Base-by-base conservation (phyloP, 1,284 basidiomycete genomes). In the Sphaerobolus stellatus region DNA sequence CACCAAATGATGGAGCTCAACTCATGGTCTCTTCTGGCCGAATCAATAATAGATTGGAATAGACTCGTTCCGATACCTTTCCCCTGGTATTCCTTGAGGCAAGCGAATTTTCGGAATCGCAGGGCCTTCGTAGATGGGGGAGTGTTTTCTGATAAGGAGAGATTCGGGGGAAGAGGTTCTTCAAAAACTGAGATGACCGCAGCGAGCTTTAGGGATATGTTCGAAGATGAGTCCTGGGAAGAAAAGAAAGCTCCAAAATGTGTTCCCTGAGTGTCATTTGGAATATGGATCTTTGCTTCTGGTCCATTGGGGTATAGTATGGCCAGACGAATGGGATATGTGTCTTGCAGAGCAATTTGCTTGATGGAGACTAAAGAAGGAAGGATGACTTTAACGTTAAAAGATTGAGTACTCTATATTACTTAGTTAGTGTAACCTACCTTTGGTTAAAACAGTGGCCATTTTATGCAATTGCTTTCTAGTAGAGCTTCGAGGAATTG, bases 41-140 rank as follows among this genome's bases (percentile, higher is more conserved):
- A 65, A n/a, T 66, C 64, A 56, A 75, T 68, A 7, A 72, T 70
- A 59, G 76, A 69, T 24, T 61, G 56, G 45, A 86, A 68, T 34
- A 83, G 69, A 48, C 62, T 66, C 20, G 78, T 76, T 22, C 82
- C 81, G 55, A 86, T 73, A 20, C 82, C 83, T 56, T 62, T 73
- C 20, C 76, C 71, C 63, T 75, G 75, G 61, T 75, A 72, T n/a
- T 62, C 58, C 24, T 72, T 69, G 41, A 75, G 70, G 62, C 80
- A 85, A 13, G 82, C 79, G 63, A 85, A 84, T 64, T 84, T 84
- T 56, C 81, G 72, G 66, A 84, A 83, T n/a, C 81, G 76, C 25
- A 56, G 34, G 8, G 38, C 22, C 25, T 27, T 41, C 47, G 53
- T 65, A 63, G 29, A 18, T 18, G 16, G 5, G 24, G 24, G 31